Base-by-base conservation (phyloP, 169 alveolate species). In the Eimeria falciformis region DNA sequence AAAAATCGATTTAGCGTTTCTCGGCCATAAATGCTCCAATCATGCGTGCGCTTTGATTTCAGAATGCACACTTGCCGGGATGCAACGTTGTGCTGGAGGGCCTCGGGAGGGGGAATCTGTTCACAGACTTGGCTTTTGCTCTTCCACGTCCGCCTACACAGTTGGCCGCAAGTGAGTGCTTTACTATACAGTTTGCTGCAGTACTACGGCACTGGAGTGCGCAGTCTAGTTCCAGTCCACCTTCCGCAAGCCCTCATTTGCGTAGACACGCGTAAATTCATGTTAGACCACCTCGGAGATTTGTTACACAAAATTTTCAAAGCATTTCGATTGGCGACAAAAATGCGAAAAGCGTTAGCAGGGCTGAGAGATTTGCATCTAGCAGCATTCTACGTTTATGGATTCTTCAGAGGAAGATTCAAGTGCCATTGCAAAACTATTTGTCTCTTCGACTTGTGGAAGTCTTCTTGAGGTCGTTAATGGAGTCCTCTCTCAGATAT, bases 51-150 rank as follows among this genome's bases (percentile, higher is more conserved):
- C 55, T 1, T 27, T 7, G 1, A 5, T 29, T 84, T 29, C 90
- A 90, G 93, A 90, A 94, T 37, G 97, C 95, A 21, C 97, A 96
- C 73, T 83, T 97, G 68, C 97, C 96, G 43, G 99, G 98, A 17
- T 94, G 95, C 86, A 96, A 97, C 33, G 97, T 97, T 7, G 97
- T 96, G 17, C 93, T 97, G 29, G 97, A 97, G 81, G 98, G 96
- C 71, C 97, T 96, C 92, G 98, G 98, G 1, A 95, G 98, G 93
- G 96, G 96, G 55, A 96, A 69, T 27, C 40, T 75, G 40, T 91
- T 78, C 83, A 83, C 92, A n/a, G 91, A 81, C 62, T 89, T 91
- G 7, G 91, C 81, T 65, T 91, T 91, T 29, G 92, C 53, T 21
- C 27, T 79, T 47, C 88, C 90, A n/a, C 55, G 37, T 55, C 79